Evolutionary conservation across 768 basidiomycete genomes (phyloP), one percentile per base, ranked within the genome.

Genomic region (Termitomyces sp.): DNA sequence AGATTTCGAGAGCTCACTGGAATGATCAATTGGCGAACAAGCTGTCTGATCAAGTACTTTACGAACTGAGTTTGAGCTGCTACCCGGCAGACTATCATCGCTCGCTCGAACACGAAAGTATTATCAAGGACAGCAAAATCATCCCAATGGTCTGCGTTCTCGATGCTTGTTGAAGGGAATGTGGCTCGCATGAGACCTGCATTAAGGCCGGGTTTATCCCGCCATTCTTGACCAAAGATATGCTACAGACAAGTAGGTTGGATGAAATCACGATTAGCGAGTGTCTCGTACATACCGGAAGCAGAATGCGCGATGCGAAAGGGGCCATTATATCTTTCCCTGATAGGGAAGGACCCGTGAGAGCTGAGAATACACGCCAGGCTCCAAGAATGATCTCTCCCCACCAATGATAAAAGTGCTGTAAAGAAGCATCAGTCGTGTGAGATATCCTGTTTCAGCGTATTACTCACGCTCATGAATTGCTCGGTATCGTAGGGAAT

Each of bases 91-190:
- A 83, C 72, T 53, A 90, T 70, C 52, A 89, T 71, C 2, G 82
- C 77, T 14, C 79, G 76, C 32, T 84, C 80, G 62, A 90, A 86
- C 42, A 84, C 76, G 67, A 83, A 79, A 6, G 83, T 84, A n/a
- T 66, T 68, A 22, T 68, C 64, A n/a, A 74, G 60, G 10, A 50
- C 60, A 12, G 73, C 70, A 30, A 87, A 73, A 65, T 89, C 88
- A 8, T 74, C 59, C 85, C 89, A 91, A 60, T 87, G 82, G 24
- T 73, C 70, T 12, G 74, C 70, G 30, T 76, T 71, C 58, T 88
- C 85, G 28, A 90, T 78, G 1, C 83, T 68, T 6, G 79, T 63
- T 10, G 70, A 73, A 5, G 87, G 87, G 64, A 89, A 89, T 0
- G 79, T 78, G 5, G 82, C 78, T 24, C 84, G 81, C 57, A 89